Evolutionary conservation across 805 yeast species (phyloP).

Genomic region (Debaryomyces prosopidis): DNA sequence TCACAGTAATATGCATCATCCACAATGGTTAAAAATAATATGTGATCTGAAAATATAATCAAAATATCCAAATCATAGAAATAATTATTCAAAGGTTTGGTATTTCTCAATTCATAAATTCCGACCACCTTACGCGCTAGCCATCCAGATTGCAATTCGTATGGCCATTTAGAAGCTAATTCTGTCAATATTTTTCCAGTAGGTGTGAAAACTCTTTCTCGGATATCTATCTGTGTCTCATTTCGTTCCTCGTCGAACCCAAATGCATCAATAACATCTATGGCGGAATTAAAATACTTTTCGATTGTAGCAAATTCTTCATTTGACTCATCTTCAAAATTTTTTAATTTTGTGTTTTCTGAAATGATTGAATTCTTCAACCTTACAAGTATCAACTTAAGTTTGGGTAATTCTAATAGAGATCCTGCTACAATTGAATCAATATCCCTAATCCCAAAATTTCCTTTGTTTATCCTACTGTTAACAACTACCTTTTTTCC

Average conservation of each 20-base stretch:
- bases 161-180: conserved; percentile 84
- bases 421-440: conserved; percentile 62
- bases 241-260: conserved; percentile 45
- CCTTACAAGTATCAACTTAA: conserved; percentile 69
- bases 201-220: conserved; percentile 74
- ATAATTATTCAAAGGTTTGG: conserved; percentile 16
- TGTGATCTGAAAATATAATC: conserved; percentile 77
- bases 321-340: conserved; percentile 19
- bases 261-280: conserved; percentile 77
- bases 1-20: conserved; percentile 41
- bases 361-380: conserved; percentile 46
- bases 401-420: conserved; percentile 61
- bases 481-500: conserved; percentile 29
- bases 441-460: conserved; percentile 28
- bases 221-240: conserved; percentile 26
- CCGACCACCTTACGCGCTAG: conserved; percentile 81
- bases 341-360: conserved; percentile 37
- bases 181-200: conserved; percentile 87
- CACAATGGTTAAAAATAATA: conserved; percentile 60
- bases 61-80: conserved; percentile 47
- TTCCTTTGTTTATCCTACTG: conserved; percentile 26
- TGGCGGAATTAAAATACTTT: conserved; percentile 51
- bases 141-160: conserved; percentile 87
- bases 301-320: conserved; percentile 28
- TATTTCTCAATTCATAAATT: conserved; percentile 47